Evolutionary conservation across 2,329 filamentous ascomycete species (phyloP), one percentile per base, ranked within the genome.

Genomic region (Grosmannia clavigera): DNA sequence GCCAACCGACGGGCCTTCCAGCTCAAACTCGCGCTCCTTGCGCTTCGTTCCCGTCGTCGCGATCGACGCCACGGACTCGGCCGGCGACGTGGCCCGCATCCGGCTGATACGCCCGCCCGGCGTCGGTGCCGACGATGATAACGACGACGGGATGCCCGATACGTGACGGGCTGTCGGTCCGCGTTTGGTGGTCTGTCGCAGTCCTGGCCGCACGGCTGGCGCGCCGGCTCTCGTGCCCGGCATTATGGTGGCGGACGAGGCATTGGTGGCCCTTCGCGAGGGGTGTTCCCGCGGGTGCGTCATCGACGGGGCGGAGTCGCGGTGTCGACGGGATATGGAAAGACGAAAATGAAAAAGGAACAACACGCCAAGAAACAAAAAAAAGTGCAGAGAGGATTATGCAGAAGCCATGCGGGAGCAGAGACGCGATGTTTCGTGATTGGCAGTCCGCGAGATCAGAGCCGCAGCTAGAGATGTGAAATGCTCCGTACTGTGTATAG

Each of bases 21-120:
- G 71, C 35, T 89, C 92, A 69, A 86, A 92, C 46, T 95, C 89
- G 68, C 89, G 83, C 67, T 94, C 89, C 72, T 96, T 96, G 68
- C 92, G 85, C 77, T 96, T 96, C 53, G 78, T 80, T 29, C 84
- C 82, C 38, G 79, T 43, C 58, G 79, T 78, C 33, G 81, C 73
- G 38, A 78, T 73, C 4, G 87, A 87, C 58, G 81, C 78, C 27
- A 89, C 70, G 9, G 88, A 89, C 54, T 84, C 83, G 62, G 87
- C 82, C 5, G 90, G 89, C 5, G 92, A 92, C 14, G 79, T 74
- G 33, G 86, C 77, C 55, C 38, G 38, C 33, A 35, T 40, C 76
- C 73, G 72, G 35, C 74, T 72, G 54, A 71, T 67, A 51, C 68
- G 64, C 16, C 64, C 46, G 27, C 43, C 61, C 46, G 48, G n/a